These are phyloP conservation scores for Pholiota conissans DNA, from an alignment of 768 basidiomycete genomes.

Conservation along the genomic window DNA sequence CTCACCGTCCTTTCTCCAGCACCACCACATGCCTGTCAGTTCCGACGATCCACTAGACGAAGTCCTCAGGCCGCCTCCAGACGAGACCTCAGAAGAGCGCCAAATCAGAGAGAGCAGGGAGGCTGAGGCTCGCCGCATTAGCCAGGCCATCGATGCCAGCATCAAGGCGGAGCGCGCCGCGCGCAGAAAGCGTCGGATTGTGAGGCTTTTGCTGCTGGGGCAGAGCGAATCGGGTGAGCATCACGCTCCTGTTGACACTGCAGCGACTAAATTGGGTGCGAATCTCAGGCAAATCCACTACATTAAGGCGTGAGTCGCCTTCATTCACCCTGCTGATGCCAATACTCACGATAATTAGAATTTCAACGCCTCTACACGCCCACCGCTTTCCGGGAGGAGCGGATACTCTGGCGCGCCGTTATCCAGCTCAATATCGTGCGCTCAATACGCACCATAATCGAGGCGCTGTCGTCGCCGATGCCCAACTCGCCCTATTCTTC, in stretches of 20 bases:
- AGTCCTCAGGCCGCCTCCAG: slow-evolving; percentile 61
- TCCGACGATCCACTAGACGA: slow-evolving; percentile 66
- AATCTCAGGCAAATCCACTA: slow-evolving; percentile 71
- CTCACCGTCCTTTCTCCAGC: slow-evolving; percentile 17
- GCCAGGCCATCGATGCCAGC: slow-evolving; percentile 70
- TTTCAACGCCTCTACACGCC: slow-evolving; percentile 78
- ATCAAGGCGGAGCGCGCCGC: slow-evolving; percentile 67
- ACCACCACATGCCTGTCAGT: slow-evolving; percentile 32
- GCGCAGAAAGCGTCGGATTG: slow-evolving; percentile 65
- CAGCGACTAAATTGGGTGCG: slow-evolving; percentile 11
- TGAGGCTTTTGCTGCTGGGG: slow-evolving; percentile 73
- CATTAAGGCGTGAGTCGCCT: slow-evolving; percentile 66
- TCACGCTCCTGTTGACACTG: neutral
- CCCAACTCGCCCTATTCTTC: slow-evolving; percentile 38
- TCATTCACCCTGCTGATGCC: neutral
- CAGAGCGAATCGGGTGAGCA: slow-evolving; percentile 80
- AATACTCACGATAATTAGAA: slow-evolving; percentile 41
- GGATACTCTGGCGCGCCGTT: slow-evolving; percentile 79
- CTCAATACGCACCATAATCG: slow-evolving; percentile 73
- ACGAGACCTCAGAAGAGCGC: slow-evolving; percentile 65
- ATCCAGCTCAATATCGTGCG: slow-evolving; percentile 84
- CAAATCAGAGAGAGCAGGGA: slow-evolving; percentile 55
- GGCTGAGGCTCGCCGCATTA: slow-evolving; percentile 65
- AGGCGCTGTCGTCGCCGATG: slow-evolving; percentile 42
- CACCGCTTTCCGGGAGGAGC: slow-evolving; percentile 71